These are phyloP conservation scores for Furcasterigmium sp. DNA, from an alignment of 2,329 filamentous ascomycete species.

Conservation along the genomic window DNA sequence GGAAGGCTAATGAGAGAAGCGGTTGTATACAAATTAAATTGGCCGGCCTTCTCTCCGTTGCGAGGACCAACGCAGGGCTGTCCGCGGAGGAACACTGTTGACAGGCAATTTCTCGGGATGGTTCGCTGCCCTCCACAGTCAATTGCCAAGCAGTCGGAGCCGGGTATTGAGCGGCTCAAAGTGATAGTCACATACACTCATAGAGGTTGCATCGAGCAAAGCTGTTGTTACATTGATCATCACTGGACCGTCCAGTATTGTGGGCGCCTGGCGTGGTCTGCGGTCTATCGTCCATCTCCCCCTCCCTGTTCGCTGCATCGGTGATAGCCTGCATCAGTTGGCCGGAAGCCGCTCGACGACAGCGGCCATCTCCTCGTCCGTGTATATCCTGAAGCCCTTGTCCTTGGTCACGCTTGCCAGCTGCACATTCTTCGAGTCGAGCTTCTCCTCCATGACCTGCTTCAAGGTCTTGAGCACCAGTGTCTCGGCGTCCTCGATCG, in stretches of 20 bases:
- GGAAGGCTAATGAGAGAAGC: conserved; percentile 18
- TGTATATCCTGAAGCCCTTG: conserved; percentile 97
- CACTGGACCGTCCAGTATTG: not conserved
- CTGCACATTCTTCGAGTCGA: conserved; percentile 98
- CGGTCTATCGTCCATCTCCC: conserved; percentile 1
- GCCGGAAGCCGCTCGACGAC: conserved; percentile 79
- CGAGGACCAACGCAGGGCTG: no score
- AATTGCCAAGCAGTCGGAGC: no score
- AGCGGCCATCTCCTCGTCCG: conserved; percentile 91
- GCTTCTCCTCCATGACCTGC: conserved; percentile 99
- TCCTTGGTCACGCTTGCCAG: conserved; percentile 96
- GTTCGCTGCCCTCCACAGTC: no score
- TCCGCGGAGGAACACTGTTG: no score
- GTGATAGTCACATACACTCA: no score
- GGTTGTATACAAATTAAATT: no score
- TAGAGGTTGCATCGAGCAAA: not conserved
- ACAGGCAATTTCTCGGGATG: no score
- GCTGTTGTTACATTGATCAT: conserved; percentile 6
- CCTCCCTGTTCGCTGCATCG: not conserved
- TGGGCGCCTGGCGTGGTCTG: no score
- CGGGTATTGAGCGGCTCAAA: no score
- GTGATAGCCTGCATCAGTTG: conserved; percentile 38
- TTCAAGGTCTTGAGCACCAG: conserved; percentile 96
- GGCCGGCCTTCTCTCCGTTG: no score
- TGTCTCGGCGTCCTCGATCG: conserved; percentile 87